Evolutionary conservation across 805 yeast genomes (phyloP).

Genomic region (Aciculoconidium aculeatum): DNA sequence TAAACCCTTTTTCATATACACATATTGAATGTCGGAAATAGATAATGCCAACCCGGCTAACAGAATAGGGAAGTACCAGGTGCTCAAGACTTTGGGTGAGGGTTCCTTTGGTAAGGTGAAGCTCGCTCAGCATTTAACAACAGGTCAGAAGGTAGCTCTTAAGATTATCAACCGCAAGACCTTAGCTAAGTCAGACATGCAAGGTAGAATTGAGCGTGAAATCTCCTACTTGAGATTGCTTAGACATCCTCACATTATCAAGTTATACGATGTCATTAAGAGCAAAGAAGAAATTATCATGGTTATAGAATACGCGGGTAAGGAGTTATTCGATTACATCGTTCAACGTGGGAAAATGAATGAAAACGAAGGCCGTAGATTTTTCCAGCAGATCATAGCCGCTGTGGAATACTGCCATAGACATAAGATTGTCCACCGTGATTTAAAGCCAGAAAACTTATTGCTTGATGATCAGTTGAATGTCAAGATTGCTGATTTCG

Average conservation of each 20-base stretch:
- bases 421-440: slow-evolving; percentile 45
- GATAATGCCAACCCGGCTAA: slow-evolving; percentile 28
- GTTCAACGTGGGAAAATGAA: slow-evolving; percentile 26
- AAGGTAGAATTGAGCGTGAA: slow-evolving; percentile 24
- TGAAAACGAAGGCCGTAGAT: slow-evolving; percentile 24
- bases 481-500: slow-evolving; percentile 26
- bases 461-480: slow-evolving; percentile 25
- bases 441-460: slow-evolving; percentile 79
- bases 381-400: slow-evolving; percentile 26
- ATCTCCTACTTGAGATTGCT: slow-evolving; percentile 23
- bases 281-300: slow-evolving; percentile 25
- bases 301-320: slow-evolving; percentile 27
- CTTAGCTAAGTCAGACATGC: slow-evolving; percentile 27
- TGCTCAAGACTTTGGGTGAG: slow-evolving; percentile 24
- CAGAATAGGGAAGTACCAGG: slow-evolving; percentile 64
- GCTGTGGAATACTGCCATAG: slow-evolving; percentile 28
- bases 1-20: no score
- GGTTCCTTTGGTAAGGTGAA: slow-evolving; percentile 29
- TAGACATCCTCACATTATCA: slow-evolving; percentile 28
- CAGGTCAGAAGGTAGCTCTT: slow-evolving; percentile 25
- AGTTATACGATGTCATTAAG: slow-evolving; percentile 26
- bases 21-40: no score
- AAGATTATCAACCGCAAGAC: slow-evolving; percentile 26
- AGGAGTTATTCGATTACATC: slow-evolving; percentile 25
- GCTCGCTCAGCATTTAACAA: slow-evolving; percentile 23